Conservation (phyloP, 441 rosid genomes). For the Aquilaria agallochum region DNA sequence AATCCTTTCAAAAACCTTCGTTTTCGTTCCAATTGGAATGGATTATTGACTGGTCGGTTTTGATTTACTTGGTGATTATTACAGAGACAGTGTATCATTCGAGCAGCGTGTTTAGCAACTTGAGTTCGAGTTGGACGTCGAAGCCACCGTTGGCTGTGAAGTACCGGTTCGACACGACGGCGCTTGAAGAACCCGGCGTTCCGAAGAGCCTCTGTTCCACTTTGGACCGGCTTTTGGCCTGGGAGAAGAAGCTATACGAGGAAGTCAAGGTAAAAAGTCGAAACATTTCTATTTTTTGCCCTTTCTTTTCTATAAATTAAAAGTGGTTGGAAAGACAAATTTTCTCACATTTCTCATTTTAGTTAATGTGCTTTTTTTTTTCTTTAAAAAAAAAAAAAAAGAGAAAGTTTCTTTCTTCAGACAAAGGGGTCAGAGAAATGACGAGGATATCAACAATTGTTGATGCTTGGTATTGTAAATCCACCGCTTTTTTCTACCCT, state of each 20-base stretch:
- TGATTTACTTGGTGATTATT: background rate
- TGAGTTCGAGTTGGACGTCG: slow-evolving; percentile 93
- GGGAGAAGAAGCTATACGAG: slow-evolving; percentile 92
- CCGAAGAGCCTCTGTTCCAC: slow-evolving; percentile 79
- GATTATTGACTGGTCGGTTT: slow-evolving; percentile 3
- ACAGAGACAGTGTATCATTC: slow-evolving; percentile 96
- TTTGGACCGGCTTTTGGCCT: slow-evolving; percentile 83
- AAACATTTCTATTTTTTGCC: background rate
- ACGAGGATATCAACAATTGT: slow-evolving; percentile 10
- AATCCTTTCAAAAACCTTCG: background rate
- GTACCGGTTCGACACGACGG: slow-evolving; percentile 61
- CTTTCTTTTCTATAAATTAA: background rate
- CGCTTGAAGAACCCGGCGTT: slow-evolving; percentile 53
- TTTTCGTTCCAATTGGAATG: background rate
- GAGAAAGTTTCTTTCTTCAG: background rate
- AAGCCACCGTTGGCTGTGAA: slow-evolving; percentile 92
- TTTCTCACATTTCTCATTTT: background rate
- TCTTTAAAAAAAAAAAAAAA: too few species aligned
- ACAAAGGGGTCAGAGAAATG: slow-evolving; percentile 6
- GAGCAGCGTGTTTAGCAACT: slow-evolving; percentile 67
- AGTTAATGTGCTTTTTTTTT: background rate
- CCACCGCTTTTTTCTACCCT: slow-evolving; percentile 23
- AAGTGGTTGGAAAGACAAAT: background rate
- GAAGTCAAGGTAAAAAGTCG: slow-evolving; percentile 70
- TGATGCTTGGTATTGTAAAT: slow-evolving; percentile 17